phyloP scores from a whole-genome alignment of 306 rosid species.

The Mimosa bimucronata region DNA sequence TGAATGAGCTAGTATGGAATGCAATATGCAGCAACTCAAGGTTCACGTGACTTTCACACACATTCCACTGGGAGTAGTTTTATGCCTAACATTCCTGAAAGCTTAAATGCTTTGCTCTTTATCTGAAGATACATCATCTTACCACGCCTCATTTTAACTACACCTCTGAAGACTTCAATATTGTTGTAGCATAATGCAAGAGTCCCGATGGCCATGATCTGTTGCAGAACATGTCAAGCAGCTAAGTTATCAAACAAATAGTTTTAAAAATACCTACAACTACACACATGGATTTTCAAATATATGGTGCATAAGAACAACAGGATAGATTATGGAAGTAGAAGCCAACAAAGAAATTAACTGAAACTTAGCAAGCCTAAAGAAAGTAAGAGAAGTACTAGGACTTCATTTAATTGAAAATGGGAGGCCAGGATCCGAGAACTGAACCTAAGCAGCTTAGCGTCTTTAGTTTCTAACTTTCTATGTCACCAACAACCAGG shows the following conservation, averaged over 20 bases:
- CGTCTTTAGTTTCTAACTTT: slow-evolving; percentile 29
- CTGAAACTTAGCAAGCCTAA: slow-evolving; percentile 13
- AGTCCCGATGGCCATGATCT: slow-evolving; percentile 98
- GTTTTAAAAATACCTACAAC: slow-evolving; percentile 15
- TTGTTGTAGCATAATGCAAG: slow-evolving; percentile 88
- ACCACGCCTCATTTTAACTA: slow-evolving; percentile 99
- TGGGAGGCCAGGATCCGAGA: slow-evolving; percentile 5
- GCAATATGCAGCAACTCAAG: slow-evolving; percentile 27
- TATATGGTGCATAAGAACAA: slow-evolving; percentile 16
- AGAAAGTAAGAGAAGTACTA: background rate
- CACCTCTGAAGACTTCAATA: slow-evolving; percentile 87
- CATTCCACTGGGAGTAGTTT: slow-evolving; percentile 10
- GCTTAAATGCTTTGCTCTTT: background rate
- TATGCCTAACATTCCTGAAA: slow-evolving; percentile 16
- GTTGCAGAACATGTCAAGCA: slow-evolving; percentile 41
- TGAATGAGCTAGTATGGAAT: background rate
- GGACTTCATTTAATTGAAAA: background rate
- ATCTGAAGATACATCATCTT: slow-evolving; percentile 38
- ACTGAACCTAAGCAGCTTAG: background rate
- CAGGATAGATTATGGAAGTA: slow-evolving; percentile 16
- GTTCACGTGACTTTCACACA: slow-evolving; percentile 22
- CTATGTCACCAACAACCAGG: slow-evolving; percentile 22
- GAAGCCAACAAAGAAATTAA: slow-evolving; percentile 23
- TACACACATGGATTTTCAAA: background rate
- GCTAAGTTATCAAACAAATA: slow-evolving; percentile 14